phyloP scores from a whole-genome alignment of 331 rosid species.

The Cydonia oblonga region DNA sequence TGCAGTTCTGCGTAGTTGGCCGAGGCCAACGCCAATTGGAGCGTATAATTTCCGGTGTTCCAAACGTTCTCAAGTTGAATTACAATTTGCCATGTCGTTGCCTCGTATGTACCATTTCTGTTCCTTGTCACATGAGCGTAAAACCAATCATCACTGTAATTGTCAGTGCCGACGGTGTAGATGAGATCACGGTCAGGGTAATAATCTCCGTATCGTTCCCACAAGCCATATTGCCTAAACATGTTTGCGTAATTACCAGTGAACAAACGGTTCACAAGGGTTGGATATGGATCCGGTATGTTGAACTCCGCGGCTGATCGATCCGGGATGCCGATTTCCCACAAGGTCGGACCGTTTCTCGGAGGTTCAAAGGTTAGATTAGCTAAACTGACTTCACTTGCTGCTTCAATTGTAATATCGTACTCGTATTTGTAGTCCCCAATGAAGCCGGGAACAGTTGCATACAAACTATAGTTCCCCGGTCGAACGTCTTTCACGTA shows the following conservation, averaged over 20 bases:
- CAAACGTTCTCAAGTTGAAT: conserved; percentile 27
- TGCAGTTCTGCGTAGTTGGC: conserved; percentile 27
- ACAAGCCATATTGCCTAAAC: conserved; percentile 64
- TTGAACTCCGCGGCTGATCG: conserved; percentile 58
- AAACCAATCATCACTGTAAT: conserved; percentile 41
- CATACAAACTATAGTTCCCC: conserved; percentile 61
- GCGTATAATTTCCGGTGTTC: conserved; percentile 33
- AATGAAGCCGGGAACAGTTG: conserved; percentile 69
- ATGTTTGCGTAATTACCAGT: conserved; percentile 10
- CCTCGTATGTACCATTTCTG: conserved; percentile 3
- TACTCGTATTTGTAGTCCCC: conserved; percentile 51
- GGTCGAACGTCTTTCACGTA: conserved; percentile 42
- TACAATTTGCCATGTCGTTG: conserved; percentile 59
- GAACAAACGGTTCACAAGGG: conserved; percentile 29
- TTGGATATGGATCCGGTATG: conserved; percentile 45
- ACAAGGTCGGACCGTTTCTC: conserved; percentile 65
- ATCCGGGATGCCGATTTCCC: conserved; percentile 93
- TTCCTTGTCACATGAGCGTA: conserved; percentile 66
- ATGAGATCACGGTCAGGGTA: conserved; percentile 39
- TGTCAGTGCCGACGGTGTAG: conserved; percentile 23
- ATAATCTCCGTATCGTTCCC: conserved; percentile 50
- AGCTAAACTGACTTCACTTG: conserved; percentile 20
- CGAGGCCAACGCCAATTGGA: conserved; percentile 67
- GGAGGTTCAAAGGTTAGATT: conserved; percentile 46
- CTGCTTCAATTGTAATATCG: conserved; percentile 35